Base-by-base conservation (phyloP, 176 grass and related monocot species). In the Triticum urartu region DNA sequence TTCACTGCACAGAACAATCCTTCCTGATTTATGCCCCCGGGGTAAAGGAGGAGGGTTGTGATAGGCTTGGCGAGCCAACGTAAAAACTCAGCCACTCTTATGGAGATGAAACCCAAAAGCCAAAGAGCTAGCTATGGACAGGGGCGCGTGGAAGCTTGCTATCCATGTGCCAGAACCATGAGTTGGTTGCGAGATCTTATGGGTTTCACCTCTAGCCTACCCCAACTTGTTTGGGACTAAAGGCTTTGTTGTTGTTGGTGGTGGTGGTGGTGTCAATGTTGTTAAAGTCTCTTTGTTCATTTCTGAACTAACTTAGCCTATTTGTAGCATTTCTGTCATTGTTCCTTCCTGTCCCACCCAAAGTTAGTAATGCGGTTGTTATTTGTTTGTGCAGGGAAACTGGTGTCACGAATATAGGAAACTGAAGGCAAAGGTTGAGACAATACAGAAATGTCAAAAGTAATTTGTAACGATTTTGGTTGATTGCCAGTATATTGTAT, bases 361-460 rank as follows among this genome's bases (percentile, higher is more conserved):
- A 40, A 71, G 18, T 21, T 71, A 81, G 17, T 81, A 68, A 81
- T 32, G n/a, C 13, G 24, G 52, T 30, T 83, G 5, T 71, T 75
- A 28, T 84, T 88, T 93, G 30, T 5, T 82, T 85, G 24, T 90
- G 80, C 43, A 94, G 94, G 94, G 75, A 24, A 94, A 94, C 40
- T 97, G 94, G 94, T 97, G 94, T 72, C 89, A 90, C 2, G 92
- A 97, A 35, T 97, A 97, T 80, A 92, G 87, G 82, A 97, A 92
- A 94, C 71, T 97, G 66, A 97, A 97, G 76, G 89, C 89, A n/a
- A 97, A 92, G 75, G 83, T 94, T 71, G 92, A 97, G 54, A 89
- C 91, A 1, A 97, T 97, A 90, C 91, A 97, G 62, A 97, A 94
- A 91, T 91, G 87, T 76, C 91, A 97, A 94, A 97, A 89, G 92